Conservation (phyloP, 2,329 filamentous ascomycete species). For the Botrytis porri region DNA sequence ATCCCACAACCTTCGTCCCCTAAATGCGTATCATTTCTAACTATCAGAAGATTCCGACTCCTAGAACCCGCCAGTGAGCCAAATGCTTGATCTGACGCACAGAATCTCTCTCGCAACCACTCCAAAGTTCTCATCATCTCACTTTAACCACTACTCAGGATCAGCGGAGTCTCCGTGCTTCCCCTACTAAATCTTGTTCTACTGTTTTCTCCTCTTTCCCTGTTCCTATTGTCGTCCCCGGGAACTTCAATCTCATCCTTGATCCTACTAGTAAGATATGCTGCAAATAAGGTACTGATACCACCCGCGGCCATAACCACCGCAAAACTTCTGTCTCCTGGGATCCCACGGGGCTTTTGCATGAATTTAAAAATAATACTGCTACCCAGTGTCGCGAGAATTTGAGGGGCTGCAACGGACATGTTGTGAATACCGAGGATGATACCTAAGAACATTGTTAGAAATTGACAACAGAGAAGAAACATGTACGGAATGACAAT, state of each 20-base stretch:
- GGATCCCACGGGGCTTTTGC: conserved; percentile 81
- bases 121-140: background rate
- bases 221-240: conserved; percentile 3
- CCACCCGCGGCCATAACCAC: conserved; percentile 86
- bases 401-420: conserved; percentile 85
- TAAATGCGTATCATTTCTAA: background rate
- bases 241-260: conserved; percentile 36
- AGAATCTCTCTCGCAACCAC: background rate
- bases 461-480: background rate
- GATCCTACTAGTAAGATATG: conserved; percentile 52
- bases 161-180: conserved; percentile 10
- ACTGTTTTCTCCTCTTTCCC: background rate
- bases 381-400: conserved; percentile 81
- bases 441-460: conserved; percentile 49
- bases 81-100: background rate
- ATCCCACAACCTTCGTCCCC: background rate
- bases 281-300: conserved; percentile 71
- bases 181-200: background rate
- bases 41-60: background rate
- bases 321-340: conserved; percentile 82
- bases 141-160: background rate
- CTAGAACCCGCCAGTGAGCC: too few species aligned
- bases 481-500: background rate
- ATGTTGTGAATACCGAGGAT: conserved; percentile 96
- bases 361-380: conserved; percentile 79